phyloP scores from a whole-genome alignment of 192 early-diverging fungal species.

The Neocallimastix lanati region DNA sequence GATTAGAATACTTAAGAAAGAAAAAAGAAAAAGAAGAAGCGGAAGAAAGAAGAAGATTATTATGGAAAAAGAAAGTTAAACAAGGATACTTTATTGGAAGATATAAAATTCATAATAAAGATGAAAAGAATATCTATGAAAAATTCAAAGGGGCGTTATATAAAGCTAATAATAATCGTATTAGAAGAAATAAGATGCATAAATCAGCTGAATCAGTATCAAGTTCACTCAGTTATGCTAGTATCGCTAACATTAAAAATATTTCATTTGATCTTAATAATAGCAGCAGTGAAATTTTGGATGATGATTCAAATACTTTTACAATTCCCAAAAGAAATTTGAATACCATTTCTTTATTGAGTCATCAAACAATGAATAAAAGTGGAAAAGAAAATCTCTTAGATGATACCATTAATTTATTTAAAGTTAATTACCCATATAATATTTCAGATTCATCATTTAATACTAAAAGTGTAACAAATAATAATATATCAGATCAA shows the following conservation, averaged over 20 bases:
- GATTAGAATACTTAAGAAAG: background rate
- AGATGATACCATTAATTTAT: background rate
- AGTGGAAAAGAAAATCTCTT: background rate
- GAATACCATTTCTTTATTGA: background rate
- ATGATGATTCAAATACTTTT: background rate
- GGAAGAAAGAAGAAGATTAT: background rate
- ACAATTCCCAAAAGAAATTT: background rate
- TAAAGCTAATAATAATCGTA: background rate
- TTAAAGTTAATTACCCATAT: background rate
- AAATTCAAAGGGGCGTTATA: background rate
- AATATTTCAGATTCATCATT: background rate
- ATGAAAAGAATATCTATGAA: background rate
- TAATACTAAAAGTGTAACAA: background rate
- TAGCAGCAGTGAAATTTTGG: background rate
- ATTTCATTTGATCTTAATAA: background rate
- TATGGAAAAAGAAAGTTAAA: background rate
- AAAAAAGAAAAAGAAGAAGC: background rate
- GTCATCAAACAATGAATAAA: background rate
- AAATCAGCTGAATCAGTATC: background rate
- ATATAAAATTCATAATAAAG: background rate
- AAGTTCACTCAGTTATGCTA: background rate
- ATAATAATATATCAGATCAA: background rate
- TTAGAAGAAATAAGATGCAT: background rate
- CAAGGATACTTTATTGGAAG: background rate
- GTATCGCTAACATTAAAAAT: background rate